Evolutionary conservation across 2,329 filamentous ascomycete genomes (phyloP).

Genomic region (Botryotinia convoluta): DNA sequence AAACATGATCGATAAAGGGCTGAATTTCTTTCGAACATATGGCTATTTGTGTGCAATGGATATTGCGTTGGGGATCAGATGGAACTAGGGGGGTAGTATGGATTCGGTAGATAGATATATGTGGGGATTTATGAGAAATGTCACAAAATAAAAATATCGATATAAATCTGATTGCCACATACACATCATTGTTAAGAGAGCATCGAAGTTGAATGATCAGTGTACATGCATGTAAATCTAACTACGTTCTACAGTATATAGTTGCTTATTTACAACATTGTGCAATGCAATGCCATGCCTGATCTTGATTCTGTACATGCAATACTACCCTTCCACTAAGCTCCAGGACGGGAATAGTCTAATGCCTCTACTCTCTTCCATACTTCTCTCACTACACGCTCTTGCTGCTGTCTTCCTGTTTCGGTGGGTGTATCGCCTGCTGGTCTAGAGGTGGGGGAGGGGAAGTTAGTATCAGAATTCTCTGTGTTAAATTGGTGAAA

Average conservation of each 20-base stretch:
- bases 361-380: constrained; percentile 67
- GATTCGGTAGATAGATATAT: not conserved
- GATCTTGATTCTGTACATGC: not conserved
- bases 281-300: not conserved
- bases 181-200: not conserved
- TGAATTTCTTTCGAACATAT: constrained; percentile 39
- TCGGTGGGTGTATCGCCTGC: constrained; percentile 61
- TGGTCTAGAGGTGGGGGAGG: constrained; percentile 40
- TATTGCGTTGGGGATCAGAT: not conserved
- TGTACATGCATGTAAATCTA: not conserved
- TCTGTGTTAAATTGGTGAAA: not conserved
- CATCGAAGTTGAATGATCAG: not conserved
- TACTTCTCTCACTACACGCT: constrained; percentile 67
- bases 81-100: not conserved
- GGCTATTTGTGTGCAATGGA: not conserved
- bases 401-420: constrained; percentile 64
- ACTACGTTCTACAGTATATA: not conserved
- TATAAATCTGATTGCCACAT: not conserved
- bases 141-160: not conserved
- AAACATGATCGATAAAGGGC: constrained; percentile 37
- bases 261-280: not conserved
- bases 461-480: not conserved
- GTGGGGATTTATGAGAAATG: not conserved
- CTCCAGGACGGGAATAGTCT: constrained; percentile 65
- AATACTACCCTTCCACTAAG: constrained; percentile 21